A percentile compares a stretch with the other conserved stretches of the same genome.
These are phyloP conservation scores for Sporothrix mexicana DNA, from an alignment of 2,329 filamentous ascomycete genomes.

Conservation along the genomic window DNA sequence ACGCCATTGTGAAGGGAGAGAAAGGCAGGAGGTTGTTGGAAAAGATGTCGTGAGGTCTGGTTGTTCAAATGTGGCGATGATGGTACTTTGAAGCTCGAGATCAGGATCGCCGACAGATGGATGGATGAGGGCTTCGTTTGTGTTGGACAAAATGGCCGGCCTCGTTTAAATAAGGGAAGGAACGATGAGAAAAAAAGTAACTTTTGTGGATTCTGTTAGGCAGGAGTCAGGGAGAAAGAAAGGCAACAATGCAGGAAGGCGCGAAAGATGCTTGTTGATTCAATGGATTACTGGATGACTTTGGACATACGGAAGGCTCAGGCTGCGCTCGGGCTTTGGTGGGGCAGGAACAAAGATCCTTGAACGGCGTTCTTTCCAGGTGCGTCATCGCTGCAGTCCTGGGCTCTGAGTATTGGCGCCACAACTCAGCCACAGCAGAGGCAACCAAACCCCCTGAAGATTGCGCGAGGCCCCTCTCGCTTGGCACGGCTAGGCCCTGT, in stretches of 20 bases:
- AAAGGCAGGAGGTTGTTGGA: not conserved
- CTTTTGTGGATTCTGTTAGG: not conserved
- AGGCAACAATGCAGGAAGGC: not conserved
- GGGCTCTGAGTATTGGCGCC: not conserved
- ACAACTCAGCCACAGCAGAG: slow-evolving; percentile 30
- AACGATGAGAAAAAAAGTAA: not conserved
- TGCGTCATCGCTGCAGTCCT: not conserved
- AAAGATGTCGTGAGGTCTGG: no score
- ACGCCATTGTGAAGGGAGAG: slow-evolving; percentile 46
- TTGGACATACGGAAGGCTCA: not conserved
- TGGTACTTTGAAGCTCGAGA: no score
- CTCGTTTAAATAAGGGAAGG: not conserved
- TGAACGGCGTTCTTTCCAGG: slow-evolving; percentile 6
- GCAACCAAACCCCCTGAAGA: not conserved
- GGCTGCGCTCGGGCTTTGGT: slow-evolving; percentile 13
- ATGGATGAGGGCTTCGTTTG: not conserved
- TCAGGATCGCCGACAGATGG: no score
- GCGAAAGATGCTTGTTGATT: not conserved
- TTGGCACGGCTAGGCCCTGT: slow-evolving; percentile 10
- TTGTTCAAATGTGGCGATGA: no score
- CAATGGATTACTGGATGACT: not conserved
- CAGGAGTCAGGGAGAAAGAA: not conserved
- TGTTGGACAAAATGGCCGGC: not conserved
- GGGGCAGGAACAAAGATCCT: slow-evolving; percentile 16
- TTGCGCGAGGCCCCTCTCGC: not conserved